Conservation (phyloP, 495 filamentous ascomycete genomes). For the Annulohypoxylon nitens region DNA sequence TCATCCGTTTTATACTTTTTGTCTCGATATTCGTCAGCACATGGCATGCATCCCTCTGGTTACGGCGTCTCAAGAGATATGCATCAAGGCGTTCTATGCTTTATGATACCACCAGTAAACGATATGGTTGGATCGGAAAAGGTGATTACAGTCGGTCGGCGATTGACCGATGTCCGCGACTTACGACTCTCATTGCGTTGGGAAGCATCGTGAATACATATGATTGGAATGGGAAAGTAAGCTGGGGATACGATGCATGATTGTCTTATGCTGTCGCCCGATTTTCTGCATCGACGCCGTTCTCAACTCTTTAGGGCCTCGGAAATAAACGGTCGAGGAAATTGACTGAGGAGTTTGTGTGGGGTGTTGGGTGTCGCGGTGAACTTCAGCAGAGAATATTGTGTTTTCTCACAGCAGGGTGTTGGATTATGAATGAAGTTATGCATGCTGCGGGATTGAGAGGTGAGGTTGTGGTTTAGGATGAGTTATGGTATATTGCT, state of each 20-base stretch:
- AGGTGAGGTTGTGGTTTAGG: slow-evolving; percentile 14
- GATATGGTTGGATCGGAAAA: slow-evolving; percentile 40
- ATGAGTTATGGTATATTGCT: slow-evolving; percentile 38
- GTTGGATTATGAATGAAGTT: slow-evolving; percentile 31
- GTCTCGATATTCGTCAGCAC: slow-evolving; percentile 28
- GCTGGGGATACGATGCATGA: slow-evolving; percentile 40
- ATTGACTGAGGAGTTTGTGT: slow-evolving; percentile 8
- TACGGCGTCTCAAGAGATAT: slow-evolving; percentile 40
- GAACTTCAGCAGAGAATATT: slow-evolving; percentile 22
- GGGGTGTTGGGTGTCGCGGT: slow-evolving; percentile 6
- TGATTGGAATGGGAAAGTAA: slow-evolving; percentile 6
- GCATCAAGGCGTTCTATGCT: slow-evolving; percentile 45
- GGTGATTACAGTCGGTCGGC: slow-evolving; percentile 8
- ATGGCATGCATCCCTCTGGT: slow-evolving; percentile 32
- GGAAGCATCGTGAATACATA: slow-evolving; percentile 9
- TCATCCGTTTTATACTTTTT: slow-evolving; percentile 12
- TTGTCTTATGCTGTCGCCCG: slow-evolving; percentile 22
- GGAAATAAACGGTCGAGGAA: slow-evolving; percentile 3
- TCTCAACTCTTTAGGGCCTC: slow-evolving; percentile 20
- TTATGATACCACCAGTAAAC: slow-evolving; percentile 50
- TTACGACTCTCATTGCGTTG: slow-evolving; percentile 5
- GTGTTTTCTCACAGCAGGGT: slow-evolving; percentile 20
- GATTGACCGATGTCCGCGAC: slow-evolving; percentile 9
- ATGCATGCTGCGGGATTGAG: slow-evolving; percentile 26
- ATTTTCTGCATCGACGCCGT: slow-evolving; percentile 12